Base-by-base conservation (phyloP, 805 yeast genomes). In the Hanseniaspora pseudoguilliermondii region DNA sequence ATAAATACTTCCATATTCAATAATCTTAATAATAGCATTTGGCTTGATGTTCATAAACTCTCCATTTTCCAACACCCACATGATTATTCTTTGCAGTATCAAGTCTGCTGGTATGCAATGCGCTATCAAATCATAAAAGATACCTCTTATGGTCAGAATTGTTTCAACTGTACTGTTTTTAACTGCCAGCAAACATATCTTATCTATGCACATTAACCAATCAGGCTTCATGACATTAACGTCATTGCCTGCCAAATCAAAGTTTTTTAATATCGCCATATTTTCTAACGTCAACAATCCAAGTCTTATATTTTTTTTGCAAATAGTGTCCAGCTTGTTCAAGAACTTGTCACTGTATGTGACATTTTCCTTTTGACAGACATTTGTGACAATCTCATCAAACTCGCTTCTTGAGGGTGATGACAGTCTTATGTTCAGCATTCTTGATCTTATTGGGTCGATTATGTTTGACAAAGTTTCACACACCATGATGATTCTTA, bases 361-460 rank as follows among this genome's bases (percentile, higher is more conserved):
- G 57, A 72, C 67, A 2, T 68, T 65, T 68, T 91, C 96, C 55
- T 75, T 77, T 10, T 64, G 62, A 2, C 84, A 78, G 2, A 93
- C 79, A 8, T 71, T 68, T 9, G 65, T 63, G 59, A 93, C 71
- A 0, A 86, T 82, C 0, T 58, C 59, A 1, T 74, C 64, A n/a
- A 84, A 78, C 43, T 88, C 95, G 0, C 69, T 69, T 1, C 65
- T 64, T 0, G 79, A 64, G 0, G 99, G 97, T 3, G 96, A 83
- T 1, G 96, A 84, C 2, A 89, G 81, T 58, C 97, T 77, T n/a
- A 93, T 77, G 58, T 91, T 74, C 54, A 93, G 71, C 9, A 97
- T 89, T 71, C 99, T 83, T 25, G 97, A 90, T 64, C 86, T 84
- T 60, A 93, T 93, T 11, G 99, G 99, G 2, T 88, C 83, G 58